These are phyloP conservation scores for Verbascum thapsus DNA, from an alignment of 257 asterid species.

Conservation along the genomic window DNA sequence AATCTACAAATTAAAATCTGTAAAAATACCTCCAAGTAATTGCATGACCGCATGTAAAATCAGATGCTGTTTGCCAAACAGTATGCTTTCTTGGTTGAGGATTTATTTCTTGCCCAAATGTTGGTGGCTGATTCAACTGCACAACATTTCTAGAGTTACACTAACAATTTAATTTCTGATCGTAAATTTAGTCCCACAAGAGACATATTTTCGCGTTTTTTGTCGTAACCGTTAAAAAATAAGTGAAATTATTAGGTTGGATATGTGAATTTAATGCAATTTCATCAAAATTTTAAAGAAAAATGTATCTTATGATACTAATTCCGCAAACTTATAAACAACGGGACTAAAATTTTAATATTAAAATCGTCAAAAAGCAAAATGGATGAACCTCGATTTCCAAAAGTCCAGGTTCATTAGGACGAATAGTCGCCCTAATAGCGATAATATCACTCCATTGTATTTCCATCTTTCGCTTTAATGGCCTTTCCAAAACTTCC, in stretches of 20 bases:
- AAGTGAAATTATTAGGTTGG: too few relatives aligned
- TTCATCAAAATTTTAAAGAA: too few relatives aligned
- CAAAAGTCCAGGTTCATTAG: slow-evolving; percentile 29
- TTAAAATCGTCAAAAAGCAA: too few relatives aligned
- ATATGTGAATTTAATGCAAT: too few relatives aligned
- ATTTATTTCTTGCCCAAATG: slow-evolving; percentile 34
- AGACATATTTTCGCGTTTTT: too few relatives aligned
- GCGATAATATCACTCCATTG: slow-evolving; percentile 49
- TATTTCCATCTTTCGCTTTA: slow-evolving; percentile 55
- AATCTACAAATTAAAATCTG: too few relatives aligned
- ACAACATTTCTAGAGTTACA: background rate
- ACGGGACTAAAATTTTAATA: too few relatives aligned
- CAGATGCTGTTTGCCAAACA: slow-evolving; percentile 38
- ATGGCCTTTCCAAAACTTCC: slow-evolving; percentile 52
- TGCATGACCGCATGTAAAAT: slow-evolving; percentile 56
- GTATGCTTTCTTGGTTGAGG: slow-evolving; percentile 62
- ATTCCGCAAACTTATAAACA: too few relatives aligned
- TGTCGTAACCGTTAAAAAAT: too few relatives aligned
- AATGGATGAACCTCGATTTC: slow-evolving; percentile 44
- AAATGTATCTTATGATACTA: too few relatives aligned
- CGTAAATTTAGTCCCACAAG: too few relatives aligned
- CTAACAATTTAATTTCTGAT: too few relatives aligned
- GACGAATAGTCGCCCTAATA: slow-evolving; percentile 27
- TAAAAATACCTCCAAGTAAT: slow-evolving; percentile 32
- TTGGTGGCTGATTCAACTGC: slow-evolving; percentile 50